phyloP scores from a whole-genome alignment of 164 flowering plant species.

The Saururus chinensis region DNA sequence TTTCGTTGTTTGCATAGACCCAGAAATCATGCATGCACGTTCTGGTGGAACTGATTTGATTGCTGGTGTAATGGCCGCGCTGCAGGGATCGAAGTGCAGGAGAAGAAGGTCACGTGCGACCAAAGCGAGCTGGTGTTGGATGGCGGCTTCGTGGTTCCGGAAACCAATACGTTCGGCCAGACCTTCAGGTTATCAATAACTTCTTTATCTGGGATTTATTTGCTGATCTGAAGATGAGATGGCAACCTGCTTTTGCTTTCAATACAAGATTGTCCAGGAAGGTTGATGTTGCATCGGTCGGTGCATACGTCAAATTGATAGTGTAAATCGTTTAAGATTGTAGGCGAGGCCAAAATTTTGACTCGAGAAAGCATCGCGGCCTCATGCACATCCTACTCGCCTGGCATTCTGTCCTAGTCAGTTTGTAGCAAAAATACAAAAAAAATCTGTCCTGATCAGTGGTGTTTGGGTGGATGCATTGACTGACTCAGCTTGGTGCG shows the following conservation, averaged over 20 bases:
- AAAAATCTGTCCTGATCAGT: too few relatives aligned
- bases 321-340: too few relatives aligned
- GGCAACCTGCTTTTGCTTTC: background rate
- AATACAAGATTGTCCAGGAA: background rate
- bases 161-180: slow-evolving; percentile 28
- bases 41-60: too few relatives aligned
- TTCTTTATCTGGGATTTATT: background rate
- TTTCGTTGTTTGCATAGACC: background rate
- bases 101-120: slow-evolving; percentile 10
- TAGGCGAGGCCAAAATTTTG: too few relatives aligned
- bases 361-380: too few relatives aligned
- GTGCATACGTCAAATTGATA: background rate
- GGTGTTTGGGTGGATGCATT: too few relatives aligned
- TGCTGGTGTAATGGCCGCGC: background rate
- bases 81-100: slow-evolving; percentile 14
- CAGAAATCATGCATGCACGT: slow-evolving; percentile 1
- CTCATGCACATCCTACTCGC: too few relatives aligned
- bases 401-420: too few relatives aligned
- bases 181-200: slow-evolving; percentile 17
- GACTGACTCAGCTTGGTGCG: too few relatives aligned
- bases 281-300: background rate
- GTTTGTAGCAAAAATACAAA: too few relatives aligned
- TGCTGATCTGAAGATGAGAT: background rate
- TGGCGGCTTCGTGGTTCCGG: slow-evolving; percentile 21
- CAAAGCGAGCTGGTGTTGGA: slow-evolving; percentile 16